These are phyloP conservation scores for Podospora pseudocomata DNA, from an alignment of 495 filamentous ascomycete species.

Conservation along the genomic window DNA sequence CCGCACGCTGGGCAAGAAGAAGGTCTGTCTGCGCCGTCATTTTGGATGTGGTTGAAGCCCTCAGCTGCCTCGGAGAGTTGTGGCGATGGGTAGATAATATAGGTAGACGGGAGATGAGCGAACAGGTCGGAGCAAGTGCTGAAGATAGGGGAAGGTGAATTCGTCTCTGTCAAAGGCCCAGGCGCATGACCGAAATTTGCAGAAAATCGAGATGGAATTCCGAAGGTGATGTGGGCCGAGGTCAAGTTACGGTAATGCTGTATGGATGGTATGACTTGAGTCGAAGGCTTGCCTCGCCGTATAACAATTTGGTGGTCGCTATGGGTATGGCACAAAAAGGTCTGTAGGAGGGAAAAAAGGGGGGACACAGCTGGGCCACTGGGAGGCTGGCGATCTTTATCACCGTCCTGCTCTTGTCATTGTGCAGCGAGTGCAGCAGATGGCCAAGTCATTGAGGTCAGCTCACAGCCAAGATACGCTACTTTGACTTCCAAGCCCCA, in stretches of 20 bases:
- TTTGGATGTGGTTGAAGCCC: constrained; percentile 4
- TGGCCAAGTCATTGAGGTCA: background rate
- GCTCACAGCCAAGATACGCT: constrained; percentile 8
- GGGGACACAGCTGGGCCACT: constrained; percentile 7
- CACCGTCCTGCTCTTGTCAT: constrained; percentile 19
- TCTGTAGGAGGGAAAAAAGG: background rate
- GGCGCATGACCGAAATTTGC: constrained; percentile 17
- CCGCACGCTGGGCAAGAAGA: constrained; percentile 28
- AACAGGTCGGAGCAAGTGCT: background rate
- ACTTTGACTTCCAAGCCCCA: background rate
- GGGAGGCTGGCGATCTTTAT: constrained; percentile 29
- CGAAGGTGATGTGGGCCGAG: constrained; percentile 8
- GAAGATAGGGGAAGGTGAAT: background rate
- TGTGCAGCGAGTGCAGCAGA: constrained; percentile 4
- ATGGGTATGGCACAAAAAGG: background rate
- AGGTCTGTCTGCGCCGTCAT: constrained; percentile 32
- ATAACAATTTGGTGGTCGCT: background rate
- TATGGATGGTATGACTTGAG: background rate
- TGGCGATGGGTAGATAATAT: background rate
- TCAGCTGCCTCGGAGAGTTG: background rate
- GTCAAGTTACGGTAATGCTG: background rate
- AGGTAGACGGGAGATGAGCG: background rate
- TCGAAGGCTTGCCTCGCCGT: background rate
- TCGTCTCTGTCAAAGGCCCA: background rate
- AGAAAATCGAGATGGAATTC: background rate